phyloP scores from a whole-genome alignment of 2,329 filamentous ascomycete genomes.

The Sclerotinia sclerotiorum region DNA sequence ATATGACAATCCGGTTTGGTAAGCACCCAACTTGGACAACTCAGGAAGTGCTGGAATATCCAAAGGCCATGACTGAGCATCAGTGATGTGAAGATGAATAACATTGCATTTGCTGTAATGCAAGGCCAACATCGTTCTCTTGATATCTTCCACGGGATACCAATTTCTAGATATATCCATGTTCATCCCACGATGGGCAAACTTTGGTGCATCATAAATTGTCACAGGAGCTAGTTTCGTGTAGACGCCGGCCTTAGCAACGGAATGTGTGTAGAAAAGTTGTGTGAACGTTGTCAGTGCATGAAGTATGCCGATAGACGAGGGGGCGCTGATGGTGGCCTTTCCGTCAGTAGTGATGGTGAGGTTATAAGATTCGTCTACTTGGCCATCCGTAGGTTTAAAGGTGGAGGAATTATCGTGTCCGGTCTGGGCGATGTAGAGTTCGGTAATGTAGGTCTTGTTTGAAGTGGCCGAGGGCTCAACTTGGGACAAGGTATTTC shows the following conservation, averaged over 20 bases:
- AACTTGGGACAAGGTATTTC: slow-evolving; percentile 56
- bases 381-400: slow-evolving; percentile 60
- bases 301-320: slow-evolving; percentile 67
- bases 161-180: slow-evolving; percentile 75
- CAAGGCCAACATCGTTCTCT: slow-evolving; percentile 73
- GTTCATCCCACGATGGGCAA: slow-evolving; percentile 74
- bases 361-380: slow-evolving; percentile 76
- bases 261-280: slow-evolving; percentile 72
- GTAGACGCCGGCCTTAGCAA: slow-evolving; percentile 57
- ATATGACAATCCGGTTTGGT: slow-evolving; percentile 66
- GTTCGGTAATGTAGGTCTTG: slow-evolving; percentile 55
- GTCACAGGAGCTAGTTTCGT: slow-evolving; percentile 67
- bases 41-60: slow-evolving; percentile 74
- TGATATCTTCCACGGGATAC: slow-evolving; percentile 53
- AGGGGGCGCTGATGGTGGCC: slow-evolving; percentile 62
- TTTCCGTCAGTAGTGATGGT: slow-evolving; percentile 57
- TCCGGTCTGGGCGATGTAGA: slow-evolving; percentile 61
- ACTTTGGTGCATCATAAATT: slow-evolving; percentile 73
- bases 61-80: slow-evolving; percentile 83
- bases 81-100: slow-evolving; percentile 77
- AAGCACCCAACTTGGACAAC: slow-evolving; percentile 71
- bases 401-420: slow-evolving; percentile 54
- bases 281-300: slow-evolving; percentile 77
- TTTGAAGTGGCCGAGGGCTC: slow-evolving; percentile 56
- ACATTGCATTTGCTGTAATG: slow-evolving; percentile 82